These are phyloP conservation scores for Zymoseptoria pseudotritici DNA, from an alignment of 2,329 filamentous ascomycete genomes.

Conservation along the genomic window DNA sequence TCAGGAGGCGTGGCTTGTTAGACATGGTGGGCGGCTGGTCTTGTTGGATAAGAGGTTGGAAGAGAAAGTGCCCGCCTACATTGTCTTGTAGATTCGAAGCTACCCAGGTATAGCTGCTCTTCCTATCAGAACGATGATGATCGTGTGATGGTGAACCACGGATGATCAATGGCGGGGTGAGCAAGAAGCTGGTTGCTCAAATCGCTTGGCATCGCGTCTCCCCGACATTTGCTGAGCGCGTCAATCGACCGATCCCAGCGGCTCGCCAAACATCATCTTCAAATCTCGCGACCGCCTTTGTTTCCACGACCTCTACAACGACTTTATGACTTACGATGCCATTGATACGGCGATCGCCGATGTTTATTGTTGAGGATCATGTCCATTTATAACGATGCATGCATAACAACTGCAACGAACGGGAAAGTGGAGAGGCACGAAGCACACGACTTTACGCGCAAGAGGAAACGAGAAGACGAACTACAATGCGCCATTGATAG, in stretches of 20 bases:
- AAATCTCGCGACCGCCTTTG: not conserved
- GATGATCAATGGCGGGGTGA: not conserved
- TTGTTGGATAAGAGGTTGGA: not conserved
- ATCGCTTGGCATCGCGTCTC: constrained; percentile 4
- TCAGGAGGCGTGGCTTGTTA: not conserved
- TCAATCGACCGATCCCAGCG: constrained; percentile 2
- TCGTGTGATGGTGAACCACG: too few relatives aligned
- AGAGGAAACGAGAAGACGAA: constrained; percentile 13
- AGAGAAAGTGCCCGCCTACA: not conserved
- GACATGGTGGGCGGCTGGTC: not conserved
- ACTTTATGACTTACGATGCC: constrained; percentile 8
- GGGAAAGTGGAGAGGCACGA: not conserved
- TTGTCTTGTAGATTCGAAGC: not conserved
- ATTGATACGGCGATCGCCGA: constrained; percentile 10
- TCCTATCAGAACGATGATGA: not conserved
- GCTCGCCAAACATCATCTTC: not conserved
- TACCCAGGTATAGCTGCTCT: not conserved
- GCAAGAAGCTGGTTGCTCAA: not conserved
- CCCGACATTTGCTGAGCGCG: not conserved
- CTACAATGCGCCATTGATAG: constrained; percentile 14
- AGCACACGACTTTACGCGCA: constrained; percentile 7
- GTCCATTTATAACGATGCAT: constrained; percentile 13
- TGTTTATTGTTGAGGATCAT: constrained; percentile 7
- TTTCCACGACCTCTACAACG: not conserved
- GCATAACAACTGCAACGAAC: constrained; percentile 7